Base-by-base conservation (phyloP, 78 protist genomes). In the Dictyostelium discoideum region DNA sequence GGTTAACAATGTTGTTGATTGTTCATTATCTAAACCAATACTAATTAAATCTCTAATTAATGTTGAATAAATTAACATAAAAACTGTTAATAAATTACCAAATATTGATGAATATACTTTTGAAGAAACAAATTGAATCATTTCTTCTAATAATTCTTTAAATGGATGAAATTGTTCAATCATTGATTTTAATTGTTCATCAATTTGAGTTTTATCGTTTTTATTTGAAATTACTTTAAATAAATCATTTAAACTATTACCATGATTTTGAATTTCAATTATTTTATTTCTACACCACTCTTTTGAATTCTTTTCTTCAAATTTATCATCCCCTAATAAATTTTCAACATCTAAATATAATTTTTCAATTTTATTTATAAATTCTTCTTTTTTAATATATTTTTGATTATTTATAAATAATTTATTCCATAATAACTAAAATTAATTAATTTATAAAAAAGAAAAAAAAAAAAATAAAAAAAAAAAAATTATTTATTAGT, bases 371-470 rank as follows among this genome's bases (percentile, higher is more conserved):
- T 74, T 26, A 37, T 37, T 74, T 74, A 74, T 6, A 74, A 74
- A 74, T 37, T 37, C 50, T 74, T 74, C 81, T 74, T 32, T 74
- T 74, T 13, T 74, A 74, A 74, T 74, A 74, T 74, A 74, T 37
- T 74, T 48, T 74, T 74, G 37, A 14, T 74, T 74, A 5, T 26
- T 32, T 14, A 74, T 37, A 74, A 74, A 74, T 74, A 74, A 74
- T 74, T 74, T 74, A 26, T 48, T 44, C 81, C 81, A 74, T 37
- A 74, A 18, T 37, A 74, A 37, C 81, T 74, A 26, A 3, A 26
- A 65, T 10, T 57, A 2, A 20, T 63, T 10, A 4, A 7, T 44
- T 5, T 2, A 44, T 9, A 48, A 63, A 63, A 20, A 63, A 24
- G 29, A 69, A 26, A 11, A 11, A 69, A 69, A 11, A 24, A 24